Evolutionary conservation across 2,329 filamentous ascomycete species (phyloP).

Genomic region (Fusarium nisikadoi): DNA sequence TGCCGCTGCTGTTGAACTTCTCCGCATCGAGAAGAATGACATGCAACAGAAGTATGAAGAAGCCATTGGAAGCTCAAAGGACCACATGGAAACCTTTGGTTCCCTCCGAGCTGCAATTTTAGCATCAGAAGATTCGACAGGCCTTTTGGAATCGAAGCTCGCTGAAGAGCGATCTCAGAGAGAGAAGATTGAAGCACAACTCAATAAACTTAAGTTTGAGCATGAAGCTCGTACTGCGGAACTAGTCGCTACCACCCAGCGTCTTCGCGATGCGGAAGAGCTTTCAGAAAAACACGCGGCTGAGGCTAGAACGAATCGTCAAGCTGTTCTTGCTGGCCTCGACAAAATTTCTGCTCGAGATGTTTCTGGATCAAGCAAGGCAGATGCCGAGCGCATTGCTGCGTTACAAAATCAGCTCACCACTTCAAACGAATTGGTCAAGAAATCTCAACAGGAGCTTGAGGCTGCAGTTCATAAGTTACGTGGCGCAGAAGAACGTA

Average conservation of each 20-base stretch:
- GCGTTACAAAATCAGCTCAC: conserved; percentile 84
- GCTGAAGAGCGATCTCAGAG: conserved; percentile 83
- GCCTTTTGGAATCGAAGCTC: conserved; percentile 81
- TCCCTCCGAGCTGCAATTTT: conserved; percentile 81
- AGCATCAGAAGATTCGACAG: conserved; percentile 81
- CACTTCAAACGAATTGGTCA: conserved; percentile 80
- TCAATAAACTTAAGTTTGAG: conserved; percentile 80
- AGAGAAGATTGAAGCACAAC: conserved; percentile 79
- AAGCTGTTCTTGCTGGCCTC: conserved; percentile 84
- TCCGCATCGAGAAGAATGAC: conserved; percentile 89
- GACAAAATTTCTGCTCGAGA: conserved; percentile 74
- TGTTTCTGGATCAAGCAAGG: conserved; percentile 57
- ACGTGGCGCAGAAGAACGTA: conserved; percentile 92
- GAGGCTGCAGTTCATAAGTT: conserved; percentile 89
- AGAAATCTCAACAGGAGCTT: conserved; percentile 89
- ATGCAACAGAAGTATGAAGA: conserved; percentile 75
- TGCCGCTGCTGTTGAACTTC: conserved; percentile 75
- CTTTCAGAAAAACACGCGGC: conserved; percentile 86
- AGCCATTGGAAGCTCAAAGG: conserved; percentile 72
- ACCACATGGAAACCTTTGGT: conserved; percentile 76
- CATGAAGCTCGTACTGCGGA: conserved; percentile 84
- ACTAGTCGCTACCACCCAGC: conserved; percentile 77
- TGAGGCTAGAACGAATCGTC: conserved; percentile 86
- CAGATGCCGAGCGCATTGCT: conserved; percentile 72
- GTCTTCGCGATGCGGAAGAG: conserved; percentile 86